Evolutionary conservation across 768 basidiomycete genomes (phyloP).

Genomic region (Boletus reticulatus): DNA sequence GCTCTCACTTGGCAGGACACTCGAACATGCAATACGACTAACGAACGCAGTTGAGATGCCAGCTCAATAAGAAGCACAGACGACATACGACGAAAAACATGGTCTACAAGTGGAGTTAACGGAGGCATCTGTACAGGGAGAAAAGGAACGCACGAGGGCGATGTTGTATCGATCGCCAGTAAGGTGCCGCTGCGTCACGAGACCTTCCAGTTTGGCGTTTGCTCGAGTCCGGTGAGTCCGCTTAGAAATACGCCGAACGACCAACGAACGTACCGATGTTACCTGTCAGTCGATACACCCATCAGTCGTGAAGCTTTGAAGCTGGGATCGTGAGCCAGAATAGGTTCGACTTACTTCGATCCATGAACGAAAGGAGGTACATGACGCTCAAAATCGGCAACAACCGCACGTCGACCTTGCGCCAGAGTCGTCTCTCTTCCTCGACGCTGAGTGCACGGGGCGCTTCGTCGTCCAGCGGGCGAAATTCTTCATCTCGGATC

Average conservation of each 20-base stretch:
- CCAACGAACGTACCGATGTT: conserved; percentile 48
- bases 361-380: conserved; percentile 64
- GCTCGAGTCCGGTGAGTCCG: conserved; percentile 28
- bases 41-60: not conserved
- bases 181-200: conserved; percentile 53
- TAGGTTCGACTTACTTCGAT: conserved; percentile 44
- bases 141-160: conserved; percentile 47
- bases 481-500: not conserved
- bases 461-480: not conserved
- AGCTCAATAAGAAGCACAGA: not conserved
- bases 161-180: conserved; percentile 63
- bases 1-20: conserved; percentile 61
- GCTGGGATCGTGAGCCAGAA: too few species aligned
- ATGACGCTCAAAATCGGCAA: conserved; percentile 59
- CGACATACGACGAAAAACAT: conserved; percentile 66
- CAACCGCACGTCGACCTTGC: conserved; percentile 56
- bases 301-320: not conserved
- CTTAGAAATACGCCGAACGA: not conserved
- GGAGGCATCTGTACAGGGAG: not conserved
- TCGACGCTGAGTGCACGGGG: conserved; percentile 22
- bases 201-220: conserved; percentile 66
- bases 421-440: conserved; percentile 52
- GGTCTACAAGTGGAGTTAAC: conserved; percentile 38
- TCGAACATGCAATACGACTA: conserved; percentile 46
- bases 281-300: conserved; percentile 30